These are phyloP conservation scores for carrot (Daucus carota) DNA, from an alignment of 129 eudicot species.

Conservation along the genomic window DNA sequence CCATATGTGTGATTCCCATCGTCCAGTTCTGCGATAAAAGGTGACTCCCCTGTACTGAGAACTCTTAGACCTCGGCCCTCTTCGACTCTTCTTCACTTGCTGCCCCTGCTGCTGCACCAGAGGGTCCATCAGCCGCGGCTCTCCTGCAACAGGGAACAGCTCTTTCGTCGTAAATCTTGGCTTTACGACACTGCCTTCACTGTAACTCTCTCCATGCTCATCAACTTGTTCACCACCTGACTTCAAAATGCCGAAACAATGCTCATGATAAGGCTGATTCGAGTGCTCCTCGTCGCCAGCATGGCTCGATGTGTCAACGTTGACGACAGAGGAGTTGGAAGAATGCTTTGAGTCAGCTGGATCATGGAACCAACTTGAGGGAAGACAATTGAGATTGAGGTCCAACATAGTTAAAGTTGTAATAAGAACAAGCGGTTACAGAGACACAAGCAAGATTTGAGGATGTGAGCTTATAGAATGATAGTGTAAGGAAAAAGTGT, in stretches of 20 bases:
- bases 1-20: constrained; percentile 97
- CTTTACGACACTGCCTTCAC: constrained; percentile 12
- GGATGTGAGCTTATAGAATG: no score
- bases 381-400: constrained; percentile 47
- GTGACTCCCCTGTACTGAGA: constrained; percentile 91
- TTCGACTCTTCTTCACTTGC: constrained; percentile 70
- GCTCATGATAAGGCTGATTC: constrained; percentile 9
- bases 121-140: constrained; percentile 25
- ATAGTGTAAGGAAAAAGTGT: no score
- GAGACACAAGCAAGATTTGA: no score
- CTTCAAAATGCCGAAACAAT: constrained; percentile 48
- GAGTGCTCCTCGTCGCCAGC: constrained; percentile 40
- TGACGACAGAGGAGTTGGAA: constrained; percentile 53
- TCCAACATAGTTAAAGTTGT: constrained; percentile 26
- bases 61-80: constrained; percentile 87
- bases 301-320: constrained; percentile 44
- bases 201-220: constrained; percentile 12
- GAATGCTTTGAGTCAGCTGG: constrained; percentile 21
- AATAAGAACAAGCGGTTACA: no score
- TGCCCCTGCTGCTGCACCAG: constrained; percentile 26
- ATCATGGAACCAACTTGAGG: constrained; percentile 16
- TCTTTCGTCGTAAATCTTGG: constrained; percentile 28
- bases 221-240: constrained; percentile 9
- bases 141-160: constrained; percentile 34
- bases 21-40: constrained; percentile 72